Base-by-base conservation (phyloP, 169 alveolate species). In the Plasmodium vivax region DNA sequence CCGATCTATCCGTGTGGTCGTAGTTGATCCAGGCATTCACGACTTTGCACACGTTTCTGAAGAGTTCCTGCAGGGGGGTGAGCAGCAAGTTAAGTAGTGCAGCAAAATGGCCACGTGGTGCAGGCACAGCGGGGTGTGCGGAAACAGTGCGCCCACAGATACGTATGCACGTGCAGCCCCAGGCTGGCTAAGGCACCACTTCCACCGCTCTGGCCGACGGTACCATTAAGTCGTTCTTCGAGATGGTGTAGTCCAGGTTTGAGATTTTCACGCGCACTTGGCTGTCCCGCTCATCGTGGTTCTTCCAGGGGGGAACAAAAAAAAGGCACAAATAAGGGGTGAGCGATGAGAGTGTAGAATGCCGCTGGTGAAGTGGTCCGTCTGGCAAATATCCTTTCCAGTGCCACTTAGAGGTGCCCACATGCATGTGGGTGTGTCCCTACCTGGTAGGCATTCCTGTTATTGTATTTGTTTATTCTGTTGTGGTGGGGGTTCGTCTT, bases 1-100 rank as follows among this genome's bases (percentile, higher is more conserved):
- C 85, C 73, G 94, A 90, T 90, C 94, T 90, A 45, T 90, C 94
- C 62, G 94, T 90, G 56, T 90, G 94, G 38, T 90, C 94, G 75
- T 90, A 90, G 51, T 90, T 90, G 56, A 90, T 90, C 94, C 94
- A 90, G 41, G 91, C 94, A 56, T 79, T 81, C 45, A 90, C 94
- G 71, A 90, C 94, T 27, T 77, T 90, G 80, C 94, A 80, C 8
- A 90, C 94, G 34, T 90, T 90, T 36, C 83, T 90, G 73, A 90
- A 90, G 12, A 90, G 68, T 62, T 90, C 94, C 94, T 90, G 36
- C 1, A 58, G 5, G 36, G 12, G 56, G 72, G 32, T 34, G 19
- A 14, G 58, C 9, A 81, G n/a, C 12, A 47, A 27, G 45, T 23
- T 8, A 34, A 34, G 4, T 30, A n/a, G 51, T 3, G 58, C 73